Evolutionary conservation across 2,329 filamentous ascomycete species (phyloP), one percentile per base, ranked within the genome.

Genomic region (Exophiala alcalophila): DNA sequence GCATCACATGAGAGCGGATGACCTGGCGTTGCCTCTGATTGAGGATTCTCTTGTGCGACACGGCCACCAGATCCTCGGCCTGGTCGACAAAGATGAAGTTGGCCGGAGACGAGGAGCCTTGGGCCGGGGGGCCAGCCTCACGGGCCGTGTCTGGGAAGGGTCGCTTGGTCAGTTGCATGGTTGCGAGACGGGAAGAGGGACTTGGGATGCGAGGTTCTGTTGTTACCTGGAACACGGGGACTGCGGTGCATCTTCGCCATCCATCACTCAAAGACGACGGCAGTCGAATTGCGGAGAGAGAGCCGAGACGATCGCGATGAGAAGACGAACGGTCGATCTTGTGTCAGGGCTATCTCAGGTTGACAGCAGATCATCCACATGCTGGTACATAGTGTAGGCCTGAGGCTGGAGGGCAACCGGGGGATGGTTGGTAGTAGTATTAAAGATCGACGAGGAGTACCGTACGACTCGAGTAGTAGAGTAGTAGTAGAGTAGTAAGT

Each of bases 1-100:
- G 63, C 65, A 68, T 68, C 12, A 67, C 65, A 61, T 68, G 65
- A 10, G 65, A 68, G 11, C 65, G 62, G 32, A 68, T 68, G 9
- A 60, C 60, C 50, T 65, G 65, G 29, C 64, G 60, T 20, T 65
- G 62, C 48, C 62, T 60, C 37, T 56, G 57, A 55, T 67, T 59
- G 44, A 59, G 64, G 50, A 66, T 67, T 32, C 60, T 52, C 41
- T 65, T 65, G 19, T 61, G 62, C 16, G 58, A 56, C 47, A 66
- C 47, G 20, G 48, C 40, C 18, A 14, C 30, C 14, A 52, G 18
- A 40, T 66, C 63, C 47, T 67, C 61, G 46, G 65, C 60, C 40
- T 67, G 64, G 45, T 65, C 62, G 44, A 68, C 67, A 47, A 68
- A 68, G 15, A 65, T 67, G 31, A 64, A 68, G 14, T 43, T 46